These are phyloP conservation scores for Acmispon strigosus DNA, from an alignment of 306 rosid species.

Conservation along the genomic window DNA sequence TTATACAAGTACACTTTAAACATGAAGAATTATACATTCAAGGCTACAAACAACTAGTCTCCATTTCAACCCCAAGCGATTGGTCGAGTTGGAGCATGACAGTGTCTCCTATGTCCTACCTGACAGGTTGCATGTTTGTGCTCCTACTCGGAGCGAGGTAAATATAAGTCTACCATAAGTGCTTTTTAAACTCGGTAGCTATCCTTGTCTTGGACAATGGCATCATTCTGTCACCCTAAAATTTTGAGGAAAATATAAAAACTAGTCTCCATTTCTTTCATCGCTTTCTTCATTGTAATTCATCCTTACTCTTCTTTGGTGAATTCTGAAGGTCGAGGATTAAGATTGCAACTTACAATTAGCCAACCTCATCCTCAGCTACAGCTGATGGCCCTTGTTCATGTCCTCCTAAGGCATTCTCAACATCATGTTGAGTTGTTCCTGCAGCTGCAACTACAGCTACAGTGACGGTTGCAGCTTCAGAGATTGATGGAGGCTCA, in stretches of 20 bases:
- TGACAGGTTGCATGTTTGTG: too few relatives aligned
- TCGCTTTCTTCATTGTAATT: neutral
- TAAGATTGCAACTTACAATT: neutral
- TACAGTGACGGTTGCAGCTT: neutral
- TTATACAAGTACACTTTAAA: slow-evolving; percentile 1
- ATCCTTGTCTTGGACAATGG: too few relatives aligned
- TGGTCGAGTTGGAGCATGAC: too few relatives aligned
- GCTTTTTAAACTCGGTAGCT: too few relatives aligned
- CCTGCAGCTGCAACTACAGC: slow-evolving; percentile 18
- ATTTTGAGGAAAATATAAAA: too few relatives aligned
- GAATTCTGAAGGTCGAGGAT: slow-evolving; percentile 1
- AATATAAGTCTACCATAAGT: too few relatives aligned
- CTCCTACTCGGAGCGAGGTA: too few relatives aligned
- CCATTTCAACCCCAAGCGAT: too few relatives aligned
- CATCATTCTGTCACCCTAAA: too few relatives aligned
- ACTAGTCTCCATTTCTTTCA: slow-evolving; percentile 17
- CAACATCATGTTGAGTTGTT: slow-evolving; percentile 10
- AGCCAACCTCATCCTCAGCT: slow-evolving; percentile 38
- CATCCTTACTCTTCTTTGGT: neutral
- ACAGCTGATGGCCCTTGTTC: slow-evolving; percentile 31
- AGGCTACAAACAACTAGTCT: slow-evolving; percentile 9
- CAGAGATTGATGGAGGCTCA: slow-evolving; percentile 34
- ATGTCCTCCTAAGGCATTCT: slow-evolving; percentile 30
- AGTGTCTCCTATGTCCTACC: too few relatives aligned
- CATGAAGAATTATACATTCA: neutral